Base-by-base conservation (phyloP, 2,329 filamentous ascomycete genomes). In the Amylocarpus encephaloides region DNA sequence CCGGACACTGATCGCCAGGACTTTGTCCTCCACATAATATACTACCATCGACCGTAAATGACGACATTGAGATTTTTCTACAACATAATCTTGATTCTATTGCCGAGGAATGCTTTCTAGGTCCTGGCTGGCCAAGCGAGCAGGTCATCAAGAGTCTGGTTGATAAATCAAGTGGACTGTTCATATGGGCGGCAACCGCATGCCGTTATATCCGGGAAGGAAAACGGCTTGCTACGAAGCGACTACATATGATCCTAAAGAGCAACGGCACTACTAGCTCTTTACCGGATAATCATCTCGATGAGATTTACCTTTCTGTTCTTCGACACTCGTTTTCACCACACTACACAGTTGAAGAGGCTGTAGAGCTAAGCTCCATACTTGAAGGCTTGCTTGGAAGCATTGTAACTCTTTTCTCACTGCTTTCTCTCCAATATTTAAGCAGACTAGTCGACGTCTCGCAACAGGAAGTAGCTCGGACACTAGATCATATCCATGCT, bases 401-500 rank as follows among this genome's bases (percentile, higher is more conserved):
- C 38, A 33, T 52, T 29, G 26, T 52, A 19, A 42, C 50, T 13
- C 42, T 49, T 18, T 39, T 50, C 34, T 49, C 52, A 1, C 49
- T 46, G 12, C 48, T 50, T 44, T 40, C 48, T 10, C 3, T 41
- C 34, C 30, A n/a, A 34, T 52, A 49, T 19, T 36, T 55, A 22
- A 38, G 32, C n/a, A 53, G n/a, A 26, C 12, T 53, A 32, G 9
- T 55, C 5, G 19, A 46, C 36, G 2, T 52, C 26, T 15, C 26
- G 32, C 18, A 13, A 13, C 22, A 33, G 39, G 29, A 49, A 2
- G 22, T 52, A 19, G 19, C 43, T 2, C 19, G 30, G 43, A 48
- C 52, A 35, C 22, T 55, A 22, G 34, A 49, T 7, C 29, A 46
- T 12, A 41, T 56, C 16, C 19, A 70, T 45, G 59, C 67, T 54